Evolutionary conservation across 371 early-diverging fungal species (phyloP), one percentile per base, ranked within the genome.

Genomic region (Rhizopus delemar): DNA sequence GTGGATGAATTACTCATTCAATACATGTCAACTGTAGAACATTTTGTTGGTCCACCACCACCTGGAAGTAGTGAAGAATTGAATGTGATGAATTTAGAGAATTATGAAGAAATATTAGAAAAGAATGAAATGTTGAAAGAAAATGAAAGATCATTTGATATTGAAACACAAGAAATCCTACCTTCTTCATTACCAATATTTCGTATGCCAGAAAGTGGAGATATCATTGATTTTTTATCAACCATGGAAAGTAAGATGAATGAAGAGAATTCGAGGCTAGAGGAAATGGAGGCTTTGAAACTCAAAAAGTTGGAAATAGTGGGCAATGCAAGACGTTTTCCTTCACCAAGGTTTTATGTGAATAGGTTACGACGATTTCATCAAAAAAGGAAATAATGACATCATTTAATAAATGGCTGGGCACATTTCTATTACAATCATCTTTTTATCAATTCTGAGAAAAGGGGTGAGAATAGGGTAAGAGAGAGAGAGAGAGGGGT

Each of bases 181-280:
- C 48, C 51, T 8, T 60, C 59, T 9, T 32, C 62, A 8, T 34
- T 76, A 29, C 77, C 77, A 8, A 68, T 73, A 41, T 71, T 65
- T 45, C 60, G 74, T 62, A 79, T 79, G 80, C 80, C 80, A 8
- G 70, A 70, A 22, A 73, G 75, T 52, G 57, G 51, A 22, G 69
- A 79, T 33, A 60, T 79, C 4, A 53, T 79, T 13, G 75, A 79
- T 50, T 79, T 71, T 51, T 53, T 79, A 9, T 63, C 67, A 3
- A 59, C 67, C 0, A 46, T 79, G 35, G 70, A 79, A 50, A 60
- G 65, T 11, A 76, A 68, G 9, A 56, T 71, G 59, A 63, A 67
- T 8, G 33, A 34, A 45, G 56, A 67, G 15, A 50, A 59, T 51
- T 43, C 56, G 28, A 57, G 48, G 33, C 8, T 63, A 51, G 60